Evolutionary conservation across 2,329 filamentous ascomycete species (phyloP).

Genomic region (Hypoxylon sp.): DNA sequence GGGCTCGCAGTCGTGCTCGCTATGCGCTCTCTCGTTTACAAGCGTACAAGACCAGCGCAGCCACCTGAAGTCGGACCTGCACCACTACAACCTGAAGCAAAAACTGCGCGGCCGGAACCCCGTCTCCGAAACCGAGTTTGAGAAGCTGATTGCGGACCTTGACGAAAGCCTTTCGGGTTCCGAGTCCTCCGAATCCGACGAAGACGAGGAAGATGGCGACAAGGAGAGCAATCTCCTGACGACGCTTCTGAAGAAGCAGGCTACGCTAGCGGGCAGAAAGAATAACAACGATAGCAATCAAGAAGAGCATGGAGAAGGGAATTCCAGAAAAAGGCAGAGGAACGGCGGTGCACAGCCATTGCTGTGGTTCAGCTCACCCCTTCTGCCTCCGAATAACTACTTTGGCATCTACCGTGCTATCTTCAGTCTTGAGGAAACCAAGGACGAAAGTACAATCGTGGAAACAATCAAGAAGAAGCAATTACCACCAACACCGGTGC

Average conservation of each 20-base stretch:
- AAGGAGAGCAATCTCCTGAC: conserved; percentile 79
- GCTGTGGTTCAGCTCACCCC: conserved; percentile 86
- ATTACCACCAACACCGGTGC: conserved; percentile 72
- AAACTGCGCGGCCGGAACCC: conserved; percentile 81
- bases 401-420: conserved; percentile 89
- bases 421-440: conserved; percentile 80
- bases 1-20: conserved; percentile 81
- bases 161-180: conserved; percentile 95
- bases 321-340: conserved; percentile 63
- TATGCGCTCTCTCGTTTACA: conserved; percentile 81
- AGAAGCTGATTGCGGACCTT: conserved; percentile 85
- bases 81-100: conserved; percentile 95
- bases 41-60: conserved; percentile 84
- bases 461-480: conserved; percentile 84
- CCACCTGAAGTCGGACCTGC: conserved; percentile 91
- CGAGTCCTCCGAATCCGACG: conserved; percentile 79
- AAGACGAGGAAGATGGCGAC: conserved; percentile 68
- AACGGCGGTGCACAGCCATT: conserved; percentile 79
- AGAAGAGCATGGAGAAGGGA: conserved; percentile 63
- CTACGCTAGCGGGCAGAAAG: conserved; percentile 73
- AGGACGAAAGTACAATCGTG: conserved; percentile 72
- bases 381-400: conserved; percentile 82
- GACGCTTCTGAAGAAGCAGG: conserved; percentile 85
- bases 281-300: conserved; percentile 67
- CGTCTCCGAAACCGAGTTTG: conserved; percentile 87